A percentile compares a stretch with the other conserved stretches of the same genome.
Evolutionary conservation across 192 early-diverging fungal genomes (phyloP).

Genomic region (Coemansia sp.): DNA sequence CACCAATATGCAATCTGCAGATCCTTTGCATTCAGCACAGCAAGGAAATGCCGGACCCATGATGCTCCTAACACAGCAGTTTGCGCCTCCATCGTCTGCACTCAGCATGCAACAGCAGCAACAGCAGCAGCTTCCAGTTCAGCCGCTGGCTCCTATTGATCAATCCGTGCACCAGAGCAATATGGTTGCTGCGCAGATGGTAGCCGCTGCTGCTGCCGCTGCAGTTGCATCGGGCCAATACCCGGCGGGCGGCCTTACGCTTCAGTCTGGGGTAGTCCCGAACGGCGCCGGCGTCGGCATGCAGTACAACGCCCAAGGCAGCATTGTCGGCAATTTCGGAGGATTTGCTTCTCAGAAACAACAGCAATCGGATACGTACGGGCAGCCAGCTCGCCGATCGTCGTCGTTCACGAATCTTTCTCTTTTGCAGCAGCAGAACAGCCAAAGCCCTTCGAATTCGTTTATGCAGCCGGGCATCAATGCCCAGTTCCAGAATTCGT

Average conservation of each 20-base stretch:
- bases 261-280: background rate
- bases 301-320: conserved; percentile 13
- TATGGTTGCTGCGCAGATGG: conserved; percentile 33
- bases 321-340: background rate
- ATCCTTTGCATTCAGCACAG: conserved; percentile 12
- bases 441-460: background rate
- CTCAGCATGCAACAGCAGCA: conserved; percentile 11
- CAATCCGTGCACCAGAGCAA: conserved; percentile 45
- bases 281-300: conserved; percentile 5
- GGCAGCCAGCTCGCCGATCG: conserved; percentile 22
- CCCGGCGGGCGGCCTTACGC: conserved; percentile 6
- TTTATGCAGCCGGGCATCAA: conserved; percentile 5
- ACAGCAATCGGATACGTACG: conserved; percentile 13
- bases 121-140: conserved; percentile 14
- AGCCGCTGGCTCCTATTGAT: conserved; percentile 15
- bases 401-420: conserved; percentile 39
- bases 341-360: conserved; percentile 17
- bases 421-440: conserved; percentile 25
- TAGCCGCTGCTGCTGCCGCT: conserved; percentile 21
- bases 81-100: conserved; percentile 23
- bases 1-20: conserved; percentile 9
- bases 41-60: conserved; percentile 15
- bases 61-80: conserved; percentile 47
- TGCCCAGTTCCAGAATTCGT: background rate
- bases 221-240: conserved; percentile 28